These are phyloP conservation scores for Euphorbia pulcherrima DNA, from an alignment of 345 rosid genomes.

Conservation along the genomic window DNA sequence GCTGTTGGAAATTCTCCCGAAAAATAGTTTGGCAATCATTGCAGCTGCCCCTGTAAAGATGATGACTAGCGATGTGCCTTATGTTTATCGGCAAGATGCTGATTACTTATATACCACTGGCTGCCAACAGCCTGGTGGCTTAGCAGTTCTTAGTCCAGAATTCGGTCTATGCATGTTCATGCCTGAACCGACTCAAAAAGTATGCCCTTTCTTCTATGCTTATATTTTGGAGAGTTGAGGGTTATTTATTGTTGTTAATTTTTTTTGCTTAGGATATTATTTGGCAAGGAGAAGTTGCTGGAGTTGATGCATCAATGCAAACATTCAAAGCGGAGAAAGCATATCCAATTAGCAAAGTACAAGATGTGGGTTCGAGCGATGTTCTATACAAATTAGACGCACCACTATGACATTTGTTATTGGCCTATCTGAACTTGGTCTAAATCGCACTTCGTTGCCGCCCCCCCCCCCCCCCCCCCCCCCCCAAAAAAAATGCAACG, in stretches of 20 bases:
- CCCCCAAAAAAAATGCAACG: no score
- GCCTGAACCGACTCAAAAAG: conserved; percentile 78
- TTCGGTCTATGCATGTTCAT: conserved; percentile 96
- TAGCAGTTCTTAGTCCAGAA: conserved; percentile 71
- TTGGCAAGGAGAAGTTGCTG: conserved; percentile 92
- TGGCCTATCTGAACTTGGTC: no score
- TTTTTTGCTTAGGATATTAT: conserved; percentile 51
- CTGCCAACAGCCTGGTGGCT: conserved; percentile 93
- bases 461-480: no score
- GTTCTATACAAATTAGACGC: conserved; percentile 3
- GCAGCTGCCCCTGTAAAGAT: conserved; percentile 88
- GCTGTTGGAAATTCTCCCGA: conserved; percentile 73
- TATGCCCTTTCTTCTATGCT: conserved; percentile 40
- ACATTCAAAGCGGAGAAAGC: conserved; percentile 82
- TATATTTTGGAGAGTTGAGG: no score
- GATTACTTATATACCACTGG: conserved; percentile 83
- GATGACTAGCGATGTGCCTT: conserved; percentile 96
- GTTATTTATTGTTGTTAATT: conserved; percentile 1
- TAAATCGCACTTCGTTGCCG: no score
- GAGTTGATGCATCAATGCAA: conserved; percentile 75
- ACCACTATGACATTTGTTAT: background rate
- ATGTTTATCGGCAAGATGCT: conserved; percentile 83
- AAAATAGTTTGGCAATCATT: conserved; percentile 66
- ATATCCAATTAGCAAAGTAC: conserved; percentile 64
- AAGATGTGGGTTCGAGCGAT: conserved; percentile 45